phyloP scores from a whole-genome alignment of 2,329 filamentous ascomycete genomes.

The Laburnicola sp. region DNA sequence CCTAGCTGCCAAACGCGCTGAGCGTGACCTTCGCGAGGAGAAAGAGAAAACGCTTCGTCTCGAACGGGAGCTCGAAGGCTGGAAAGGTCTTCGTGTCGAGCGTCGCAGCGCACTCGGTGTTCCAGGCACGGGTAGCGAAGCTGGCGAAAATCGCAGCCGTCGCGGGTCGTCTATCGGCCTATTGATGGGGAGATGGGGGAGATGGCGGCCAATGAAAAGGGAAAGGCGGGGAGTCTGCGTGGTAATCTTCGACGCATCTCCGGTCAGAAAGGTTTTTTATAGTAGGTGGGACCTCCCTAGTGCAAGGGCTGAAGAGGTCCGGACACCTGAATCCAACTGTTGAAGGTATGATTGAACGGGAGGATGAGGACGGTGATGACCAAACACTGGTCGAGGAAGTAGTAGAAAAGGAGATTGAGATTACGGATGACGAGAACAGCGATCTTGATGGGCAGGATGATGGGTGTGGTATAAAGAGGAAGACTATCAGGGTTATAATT shows the following conservation, averaged over 20 bases:
- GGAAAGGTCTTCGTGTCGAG: slow-evolving; percentile 72
- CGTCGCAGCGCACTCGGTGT: slow-evolving; percentile 46
- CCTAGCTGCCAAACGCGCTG: slow-evolving; percentile 78
- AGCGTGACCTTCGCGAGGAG: slow-evolving; percentile 88
- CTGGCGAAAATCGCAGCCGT: slow-evolving; percentile 47
- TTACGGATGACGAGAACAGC: slow-evolving; percentile 15
- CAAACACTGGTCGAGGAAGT: slow-evolving; percentile 11
- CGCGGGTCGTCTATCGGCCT: slow-evolving; percentile 50
- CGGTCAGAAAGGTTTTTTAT: slow-evolving; percentile 56
- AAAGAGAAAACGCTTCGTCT: slow-evolving; percentile 76
- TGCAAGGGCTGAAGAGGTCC: slow-evolving; percentile 38
- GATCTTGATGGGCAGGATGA: slow-evolving; percentile 21
- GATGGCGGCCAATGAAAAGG: slow-evolving; percentile 34
- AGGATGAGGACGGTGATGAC: slow-evolving; percentile 12
- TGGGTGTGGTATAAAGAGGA: slow-evolving; percentile 29
- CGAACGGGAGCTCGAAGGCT: slow-evolving; percentile 85
- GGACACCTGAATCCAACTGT: slow-evolving; percentile 35
- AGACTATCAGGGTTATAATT: slow-evolving; percentile 39
- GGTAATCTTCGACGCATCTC: slow-evolving; percentile 48
- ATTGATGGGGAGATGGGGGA: slow-evolving; percentile 42
- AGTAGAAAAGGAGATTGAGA: slow-evolving; percentile 22
- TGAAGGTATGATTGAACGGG: slow-evolving; percentile 21
- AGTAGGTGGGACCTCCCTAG: slow-evolving; percentile 38
- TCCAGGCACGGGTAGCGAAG: slow-evolving; percentile 48
- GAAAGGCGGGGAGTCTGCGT: slow-evolving; percentile 38